These are phyloP conservation scores for Xylaria cubensis DNA, from an alignment of 495 filamentous ascomycete genomes.

Conservation along the genomic window DNA sequence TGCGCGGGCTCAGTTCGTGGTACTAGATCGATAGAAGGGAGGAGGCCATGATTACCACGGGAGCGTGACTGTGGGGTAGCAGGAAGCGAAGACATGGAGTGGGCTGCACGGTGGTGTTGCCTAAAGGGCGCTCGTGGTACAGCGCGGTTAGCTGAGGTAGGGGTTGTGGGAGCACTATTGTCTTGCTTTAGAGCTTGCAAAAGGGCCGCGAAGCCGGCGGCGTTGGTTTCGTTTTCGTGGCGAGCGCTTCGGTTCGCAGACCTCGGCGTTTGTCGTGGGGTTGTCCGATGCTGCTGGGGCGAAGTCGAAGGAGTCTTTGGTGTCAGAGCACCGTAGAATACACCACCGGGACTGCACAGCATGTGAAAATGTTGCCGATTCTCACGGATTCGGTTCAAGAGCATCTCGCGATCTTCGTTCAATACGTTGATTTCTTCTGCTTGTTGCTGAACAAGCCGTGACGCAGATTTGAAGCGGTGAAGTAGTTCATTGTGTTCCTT, in stretches of 20 bases:
- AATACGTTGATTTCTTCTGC: slow-evolving; percentile 71
- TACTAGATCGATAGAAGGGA: slow-evolving; percentile 63
- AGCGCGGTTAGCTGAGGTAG: slow-evolving; percentile 43
- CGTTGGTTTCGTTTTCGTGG: slow-evolving; percentile 46
- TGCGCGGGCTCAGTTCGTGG: slow-evolving; percentile 61
- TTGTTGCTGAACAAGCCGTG: slow-evolving; percentile 71
- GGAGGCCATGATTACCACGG: slow-evolving; percentile 53
- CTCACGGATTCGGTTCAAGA: slow-evolving; percentile 83
- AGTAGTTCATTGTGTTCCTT: slow-evolving; percentile 68
- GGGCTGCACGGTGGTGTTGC: slow-evolving; percentile 70
- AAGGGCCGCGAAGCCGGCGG: slow-evolving; percentile 74
- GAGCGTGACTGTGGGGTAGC: slow-evolving; percentile 67
- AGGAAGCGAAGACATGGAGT: slow-evolving; percentile 82
- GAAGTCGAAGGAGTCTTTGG: slow-evolving; percentile 59
- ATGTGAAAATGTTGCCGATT: slow-evolving; percentile 83
- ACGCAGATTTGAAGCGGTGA: slow-evolving; percentile 71
- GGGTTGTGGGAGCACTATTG: slow-evolving; percentile 70
- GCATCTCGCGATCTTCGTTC: slow-evolving; percentile 72
- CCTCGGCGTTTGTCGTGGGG: slow-evolving; percentile 56
- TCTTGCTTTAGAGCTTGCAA: slow-evolving; percentile 79
- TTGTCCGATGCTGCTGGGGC: slow-evolving; percentile 54
- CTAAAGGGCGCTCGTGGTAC: slow-evolving; percentile 55
- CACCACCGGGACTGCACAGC: slow-evolving; percentile 64
- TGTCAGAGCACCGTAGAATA: slow-evolving; percentile 60
- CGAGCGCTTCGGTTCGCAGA: slow-evolving; percentile 46